Evolutionary conservation across 1,284 basidiomycete species (phyloP), one percentile per base, ranked within the genome.

Genomic region (Marasmius fiardii): DNA sequence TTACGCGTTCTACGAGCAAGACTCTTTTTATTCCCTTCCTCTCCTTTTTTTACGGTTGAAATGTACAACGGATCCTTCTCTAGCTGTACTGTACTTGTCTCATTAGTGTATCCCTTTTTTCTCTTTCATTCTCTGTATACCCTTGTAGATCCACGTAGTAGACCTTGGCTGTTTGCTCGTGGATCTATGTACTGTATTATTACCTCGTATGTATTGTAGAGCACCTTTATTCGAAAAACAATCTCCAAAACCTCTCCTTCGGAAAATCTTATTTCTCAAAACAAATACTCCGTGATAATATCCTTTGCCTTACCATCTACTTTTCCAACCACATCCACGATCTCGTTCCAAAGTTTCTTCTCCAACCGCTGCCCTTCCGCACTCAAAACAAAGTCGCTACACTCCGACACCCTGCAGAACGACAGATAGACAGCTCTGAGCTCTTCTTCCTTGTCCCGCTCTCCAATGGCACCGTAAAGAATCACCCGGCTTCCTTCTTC

Each of bases 401-500:
- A 53, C 37, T 63, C 63, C 2, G 55, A 52, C 4, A 63, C 57
- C n/a, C 51, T 41, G 10, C 54, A 52, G n/a, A 43, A 28, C 5
- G 55, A 47, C 12, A 63, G 58, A 51, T 60, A 64, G n/a, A 52
- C 56, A 12, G 63, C 63, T 5, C 58, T 58, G 35, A 66, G 16
- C 28, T 61, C 54, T 2, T 52, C 43, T 7, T 66, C 56, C 26
- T 62, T 63, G 11, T 57, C 58, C 2, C 65, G 69, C 6, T 47
- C 8, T 71, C 21, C 70, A 14, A 76, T 57, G 0, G 77, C 73
- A 3, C 71, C 75, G 63, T 67, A 77, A 3, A 80, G 63, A 2
- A 80, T 63, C 53, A 73, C 66, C 6, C 79, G 67, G 35, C 71
- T 68, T 0, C 78, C 78, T 53, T 72, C 64, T 59, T 80, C 78